These are phyloP conservation scores for Przewalskia tangutica DNA, from an alignment of 257 asterid genomes.

Conservation along the genomic window DNA sequence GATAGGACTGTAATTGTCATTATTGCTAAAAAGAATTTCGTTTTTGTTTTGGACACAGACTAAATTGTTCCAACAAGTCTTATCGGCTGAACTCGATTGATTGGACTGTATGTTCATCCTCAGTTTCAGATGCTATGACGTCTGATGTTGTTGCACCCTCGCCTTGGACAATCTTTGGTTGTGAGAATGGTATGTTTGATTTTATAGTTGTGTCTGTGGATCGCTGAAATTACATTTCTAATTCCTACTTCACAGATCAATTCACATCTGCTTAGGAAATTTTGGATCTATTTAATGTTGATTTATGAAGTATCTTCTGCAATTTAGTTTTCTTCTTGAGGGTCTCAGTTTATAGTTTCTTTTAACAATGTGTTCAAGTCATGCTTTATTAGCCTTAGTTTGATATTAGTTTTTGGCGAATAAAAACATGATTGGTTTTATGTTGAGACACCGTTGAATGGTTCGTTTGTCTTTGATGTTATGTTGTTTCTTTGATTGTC, in stretches of 20 bases:
- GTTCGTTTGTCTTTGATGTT: background rate
- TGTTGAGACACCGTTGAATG: background rate
- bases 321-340: slow-evolving; percentile 1
- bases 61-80: slow-evolving; percentile 46
- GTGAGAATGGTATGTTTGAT: slow-evolving; percentile 67
- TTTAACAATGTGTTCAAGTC: background rate
- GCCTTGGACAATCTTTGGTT: slow-evolving; percentile 93
- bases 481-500: background rate
- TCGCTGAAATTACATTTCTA: slow-evolving; percentile 4
- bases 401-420: background rate
- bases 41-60: slow-evolving; percentile 22
- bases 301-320: background rate
- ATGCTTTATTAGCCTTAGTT: background rate
- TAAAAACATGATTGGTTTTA: background rate
- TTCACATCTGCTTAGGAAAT: background rate
- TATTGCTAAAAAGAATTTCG: background rate
- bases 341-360: background rate
- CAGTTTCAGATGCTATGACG: slow-evolving; percentile 50
- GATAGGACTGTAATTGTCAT: background rate
- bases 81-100: slow-evolving; percentile 45
- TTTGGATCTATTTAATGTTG: background rate
- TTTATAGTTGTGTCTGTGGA: slow-evolving; percentile 3
- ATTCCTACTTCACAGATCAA: background rate
- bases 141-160: slow-evolving; percentile 93
- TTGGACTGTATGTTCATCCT: slow-evolving; percentile 77